phyloP scores from a whole-genome alignment of 2,329 filamentous ascomycete genomes.

The Aspergillus pseudoglaucus region DNA sequence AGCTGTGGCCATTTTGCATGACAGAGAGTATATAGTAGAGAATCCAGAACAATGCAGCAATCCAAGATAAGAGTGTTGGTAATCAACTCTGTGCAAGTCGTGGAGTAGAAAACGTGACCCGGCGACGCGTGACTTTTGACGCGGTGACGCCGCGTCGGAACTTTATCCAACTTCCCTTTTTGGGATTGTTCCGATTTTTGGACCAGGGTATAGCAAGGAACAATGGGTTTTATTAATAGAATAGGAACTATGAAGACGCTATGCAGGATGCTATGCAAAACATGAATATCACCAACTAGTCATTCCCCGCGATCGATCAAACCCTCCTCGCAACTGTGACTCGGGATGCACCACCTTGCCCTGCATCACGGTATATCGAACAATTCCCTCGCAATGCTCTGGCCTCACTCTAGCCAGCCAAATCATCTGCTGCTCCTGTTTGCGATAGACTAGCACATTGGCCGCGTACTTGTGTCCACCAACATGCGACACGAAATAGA shows the following conservation, averaged over 20 bases:
- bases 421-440: constrained; percentile 47
- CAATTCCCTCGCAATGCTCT: constrained; percentile 81
- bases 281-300: constrained; percentile 50
- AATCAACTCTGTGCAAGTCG: no score
- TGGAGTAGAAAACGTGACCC: not conserved
- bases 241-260: not conserved
- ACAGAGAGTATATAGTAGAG: not conserved
- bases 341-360: constrained; percentile 87
- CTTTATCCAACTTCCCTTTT: not conserved
- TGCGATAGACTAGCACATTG: constrained; percentile 81
- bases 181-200: not conserved
- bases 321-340: constrained; percentile 73
- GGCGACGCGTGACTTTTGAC: not conserved
- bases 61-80: no score
- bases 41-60: not conserved
- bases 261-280: not conserved
- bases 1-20: constrained; percentile 24
- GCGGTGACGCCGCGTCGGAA: not conserved
- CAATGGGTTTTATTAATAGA: not conserved
- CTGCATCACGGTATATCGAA: constrained; percentile 76
- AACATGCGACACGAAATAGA: constrained; percentile 89
- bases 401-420: constrained; percentile 84
- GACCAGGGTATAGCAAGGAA: not conserved
- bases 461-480: constrained; percentile 92
- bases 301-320: constrained; percentile 66